phyloP scores from a whole-genome alignment of 371 early-diverging fungal genomes.

The Mortierella sp. region DNA sequence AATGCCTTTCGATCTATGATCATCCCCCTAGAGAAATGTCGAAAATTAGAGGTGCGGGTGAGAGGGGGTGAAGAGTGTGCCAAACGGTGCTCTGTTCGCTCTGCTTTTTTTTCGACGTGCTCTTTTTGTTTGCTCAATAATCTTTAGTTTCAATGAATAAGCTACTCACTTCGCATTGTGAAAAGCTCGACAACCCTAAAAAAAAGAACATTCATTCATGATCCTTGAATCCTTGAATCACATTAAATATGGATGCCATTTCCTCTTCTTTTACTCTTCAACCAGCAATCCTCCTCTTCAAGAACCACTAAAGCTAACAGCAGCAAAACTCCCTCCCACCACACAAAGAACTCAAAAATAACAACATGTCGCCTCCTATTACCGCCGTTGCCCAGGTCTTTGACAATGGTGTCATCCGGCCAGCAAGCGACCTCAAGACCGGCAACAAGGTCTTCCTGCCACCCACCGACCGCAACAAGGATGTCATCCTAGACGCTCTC shows the following conservation, averaged over 20 bases:
- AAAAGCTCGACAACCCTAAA: too few species aligned
- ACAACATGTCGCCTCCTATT: background rate
- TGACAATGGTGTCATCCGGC: slow-evolving; percentile 17
- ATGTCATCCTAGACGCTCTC: slow-evolving; percentile 21
- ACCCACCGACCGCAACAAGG: slow-evolving; percentile 28
- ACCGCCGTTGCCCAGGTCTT: slow-evolving; percentile 9
- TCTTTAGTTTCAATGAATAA: too few species aligned
- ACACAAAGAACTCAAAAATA: background rate
- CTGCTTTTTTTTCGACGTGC: too few species aligned
- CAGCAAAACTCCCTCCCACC: background rate
- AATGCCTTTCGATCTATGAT: too few species aligned
- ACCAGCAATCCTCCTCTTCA: background rate
- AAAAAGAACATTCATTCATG: too few species aligned
- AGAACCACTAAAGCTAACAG: background rate
- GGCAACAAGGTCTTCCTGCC: slow-evolving; percentile 32
- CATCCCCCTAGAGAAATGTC: too few species aligned
- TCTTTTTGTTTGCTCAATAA: too few species aligned
- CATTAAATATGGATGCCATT: background rate
- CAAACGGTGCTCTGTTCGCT: too few species aligned
- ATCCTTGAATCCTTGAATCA: background rate
- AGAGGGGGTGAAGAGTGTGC: too few species aligned
- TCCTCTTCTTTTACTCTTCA: background rate
- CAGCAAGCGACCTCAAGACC: slow-evolving; percentile 25
- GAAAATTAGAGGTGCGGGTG: too few species aligned
- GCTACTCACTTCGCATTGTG: too few species aligned